These are phyloP conservation scores for Phytopythium kandeliae DNA, from an alignment of 352 stramenopile genomes.

Conservation along the genomic window DNA sequence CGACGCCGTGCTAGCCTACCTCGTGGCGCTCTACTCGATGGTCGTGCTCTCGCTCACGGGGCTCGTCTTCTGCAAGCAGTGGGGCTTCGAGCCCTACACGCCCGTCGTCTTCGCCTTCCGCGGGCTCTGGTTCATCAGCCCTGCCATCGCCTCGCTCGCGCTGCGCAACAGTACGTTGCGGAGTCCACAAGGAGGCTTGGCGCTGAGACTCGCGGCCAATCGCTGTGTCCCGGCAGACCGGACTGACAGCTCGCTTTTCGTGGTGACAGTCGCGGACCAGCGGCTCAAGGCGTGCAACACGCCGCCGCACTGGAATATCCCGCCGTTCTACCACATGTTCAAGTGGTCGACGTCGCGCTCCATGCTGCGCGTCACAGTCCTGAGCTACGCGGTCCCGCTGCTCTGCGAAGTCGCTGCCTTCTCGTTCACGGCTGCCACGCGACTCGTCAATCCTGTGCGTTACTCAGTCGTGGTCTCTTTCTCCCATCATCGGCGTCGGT, in stretches of 20 bases:
- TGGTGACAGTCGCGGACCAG: constrained; percentile 49
- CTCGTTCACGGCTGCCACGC: constrained; percentile 81
- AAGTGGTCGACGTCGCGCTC: constrained; percentile 75
- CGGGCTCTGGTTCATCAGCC: constrained; percentile 70
- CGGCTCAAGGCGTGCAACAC: constrained; percentile 75
- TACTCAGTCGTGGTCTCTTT: too few relatives aligned
- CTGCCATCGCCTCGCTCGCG: constrained; percentile 58
- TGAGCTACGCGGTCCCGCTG: constrained; percentile 81
- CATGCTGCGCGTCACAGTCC: constrained; percentile 63
- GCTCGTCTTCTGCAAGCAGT: constrained; percentile 83
- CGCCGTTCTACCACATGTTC: constrained; percentile 75
- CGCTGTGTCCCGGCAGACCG: neutral
- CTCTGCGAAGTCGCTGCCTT: constrained; percentile 81
- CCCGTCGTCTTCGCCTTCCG: constrained; percentile 50
- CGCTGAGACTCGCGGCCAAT: too few relatives aligned
- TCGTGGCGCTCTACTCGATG: constrained; percentile 74
- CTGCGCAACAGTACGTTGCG: constrained; percentile 58
- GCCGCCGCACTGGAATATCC: constrained; percentile 79
- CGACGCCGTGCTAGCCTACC: constrained; percentile 75
- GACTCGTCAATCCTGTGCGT: constrained; percentile 83
- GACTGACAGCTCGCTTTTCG: constrained; percentile 5
- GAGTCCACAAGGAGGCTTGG: too few relatives aligned
- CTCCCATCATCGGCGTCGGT: too few relatives aligned
- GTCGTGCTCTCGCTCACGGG: constrained; percentile 75
- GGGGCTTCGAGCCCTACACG: constrained; percentile 45